phyloP scores from a whole-genome alignment of 2,329 filamentous ascomycete species.

The Fusarium guadeloupense region DNA sequence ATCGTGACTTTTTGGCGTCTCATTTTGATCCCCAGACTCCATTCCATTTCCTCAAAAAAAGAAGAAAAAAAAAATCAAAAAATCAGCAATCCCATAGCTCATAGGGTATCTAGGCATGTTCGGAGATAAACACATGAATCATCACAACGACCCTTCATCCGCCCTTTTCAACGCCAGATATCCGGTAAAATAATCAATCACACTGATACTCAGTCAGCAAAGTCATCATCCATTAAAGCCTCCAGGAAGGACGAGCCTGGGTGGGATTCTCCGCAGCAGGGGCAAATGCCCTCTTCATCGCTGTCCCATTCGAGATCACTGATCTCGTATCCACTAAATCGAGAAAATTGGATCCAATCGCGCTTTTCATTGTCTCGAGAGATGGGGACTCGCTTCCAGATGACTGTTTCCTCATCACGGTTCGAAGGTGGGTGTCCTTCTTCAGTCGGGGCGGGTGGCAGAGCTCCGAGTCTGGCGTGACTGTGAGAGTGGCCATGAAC shows the following conservation, averaged over 20 bases:
- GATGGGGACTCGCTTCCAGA: conserved; percentile 62
- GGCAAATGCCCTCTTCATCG: conserved; percentile 51
- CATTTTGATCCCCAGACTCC: conserved; percentile 21
- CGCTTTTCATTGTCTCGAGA: conserved; percentile 53
- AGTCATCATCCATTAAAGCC: conserved; percentile 43
- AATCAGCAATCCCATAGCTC: conserved; percentile 35
- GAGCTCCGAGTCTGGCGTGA: conserved; percentile 46
- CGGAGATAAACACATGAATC: conserved; percentile 30
- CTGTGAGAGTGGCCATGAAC: conserved; percentile 38
- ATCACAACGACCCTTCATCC: conserved; percentile 19
- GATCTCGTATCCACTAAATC: conserved; percentile 51
- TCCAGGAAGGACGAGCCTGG: conserved; percentile 49
- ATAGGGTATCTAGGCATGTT: conserved; percentile 44
- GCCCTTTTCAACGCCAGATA: conserved; percentile 20
- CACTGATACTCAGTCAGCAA: conserved; percentile 40
- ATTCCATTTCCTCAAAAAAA: conserved; percentile 17
- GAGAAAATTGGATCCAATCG: conserved; percentile 60
- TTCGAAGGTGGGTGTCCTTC: conserved; percentile 54
- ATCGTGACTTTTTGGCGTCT: conserved; percentile 2
- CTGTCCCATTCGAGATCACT: conserved; percentile 46
- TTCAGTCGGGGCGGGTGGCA: conserved; percentile 55
- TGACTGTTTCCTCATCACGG: conserved; percentile 54
- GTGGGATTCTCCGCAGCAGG: conserved; percentile 53
- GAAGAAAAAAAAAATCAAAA: too few species aligned
- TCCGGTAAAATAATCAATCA: conserved; percentile 20